Conservation (phyloP, 768 basidiomycete species). For the Suillus lakei region DNA sequence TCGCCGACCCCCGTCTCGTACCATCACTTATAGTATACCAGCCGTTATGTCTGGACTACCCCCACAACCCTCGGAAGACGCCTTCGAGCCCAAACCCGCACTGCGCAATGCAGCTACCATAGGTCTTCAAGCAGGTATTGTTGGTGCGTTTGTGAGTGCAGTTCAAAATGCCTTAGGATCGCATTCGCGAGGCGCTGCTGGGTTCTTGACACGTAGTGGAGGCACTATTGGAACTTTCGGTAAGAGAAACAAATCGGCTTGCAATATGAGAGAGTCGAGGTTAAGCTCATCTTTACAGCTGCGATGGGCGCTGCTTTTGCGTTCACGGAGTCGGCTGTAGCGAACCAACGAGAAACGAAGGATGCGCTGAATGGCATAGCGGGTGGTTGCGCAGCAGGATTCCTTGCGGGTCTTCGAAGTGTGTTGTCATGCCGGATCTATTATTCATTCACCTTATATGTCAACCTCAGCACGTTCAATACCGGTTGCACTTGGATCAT, state of each 20-base stretch:
- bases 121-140: constrained; percentile 66
- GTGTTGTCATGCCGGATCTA: constrained; percentile 25
- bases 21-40: constrained; percentile 9
- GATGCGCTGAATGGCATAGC: constrained; percentile 84
- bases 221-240: constrained; percentile 92
- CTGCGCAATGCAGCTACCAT: constrained; percentile 58
- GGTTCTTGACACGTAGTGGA: constrained; percentile 86
- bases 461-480: constrained; percentile 71
- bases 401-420: constrained; percentile 88
- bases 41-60: constrained; percentile 25
- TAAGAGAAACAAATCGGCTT: constrained; percentile 41
- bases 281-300: constrained; percentile 49
- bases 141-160: constrained; percentile 72
- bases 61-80: constrained; percentile 20
- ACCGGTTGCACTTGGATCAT: constrained; percentile 80
- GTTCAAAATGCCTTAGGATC: constrained; percentile 81
- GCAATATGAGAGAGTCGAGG: neutral
- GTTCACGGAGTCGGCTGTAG: constrained; percentile 77
- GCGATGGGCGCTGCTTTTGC: constrained; percentile 90
- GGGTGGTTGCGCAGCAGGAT: constrained; percentile 92
- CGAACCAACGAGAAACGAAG: constrained; percentile 78
- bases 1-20: constrained; percentile 6
- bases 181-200: constrained; percentile 81
- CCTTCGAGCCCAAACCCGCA: constrained; percentile 56
- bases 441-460: constrained; percentile 17